Percentiles rank a stretch among this genome's conserved stretches.
These are phyloP conservation scores for Trametes gibbosa DNA, from an alignment of 768 basidiomycete species.

Conservation along the genomic window DNA sequence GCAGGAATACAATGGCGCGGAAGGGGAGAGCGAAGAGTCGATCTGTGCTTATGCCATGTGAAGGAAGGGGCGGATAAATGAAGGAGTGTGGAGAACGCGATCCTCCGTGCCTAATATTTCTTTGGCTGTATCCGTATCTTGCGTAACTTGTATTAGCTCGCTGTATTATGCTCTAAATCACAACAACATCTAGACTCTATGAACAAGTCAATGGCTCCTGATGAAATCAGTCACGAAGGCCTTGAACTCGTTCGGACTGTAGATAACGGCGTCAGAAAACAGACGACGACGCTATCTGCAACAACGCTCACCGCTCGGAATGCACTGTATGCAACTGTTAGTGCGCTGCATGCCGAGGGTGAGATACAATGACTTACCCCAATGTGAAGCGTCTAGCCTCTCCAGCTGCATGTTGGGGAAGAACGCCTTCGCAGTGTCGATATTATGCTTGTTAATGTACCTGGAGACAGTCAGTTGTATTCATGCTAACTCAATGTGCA, in stretches of 20 bases:
- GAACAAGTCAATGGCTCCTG: constrained; percentile 4
- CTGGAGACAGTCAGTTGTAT: constrained; percentile 32
- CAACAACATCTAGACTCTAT: not conserved
- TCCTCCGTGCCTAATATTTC: not conserved
- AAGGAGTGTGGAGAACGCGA: not conserved
- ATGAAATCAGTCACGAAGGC: constrained; percentile 33
- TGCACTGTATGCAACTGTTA: too few species aligned
- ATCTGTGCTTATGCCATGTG: constrained; percentile 13
- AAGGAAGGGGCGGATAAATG: not conserved
- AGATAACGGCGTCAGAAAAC: not conserved
- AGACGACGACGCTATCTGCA: not conserved
- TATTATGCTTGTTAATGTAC: constrained; percentile 74
- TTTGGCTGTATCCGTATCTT: not conserved
- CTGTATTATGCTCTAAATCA: constrained; percentile 2
- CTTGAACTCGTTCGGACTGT: constrained; percentile 57
- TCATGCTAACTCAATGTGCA: not conserved
- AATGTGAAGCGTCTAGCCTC: constrained; percentile 76
- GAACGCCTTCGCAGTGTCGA: constrained; percentile 57
- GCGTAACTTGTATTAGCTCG: not conserved
- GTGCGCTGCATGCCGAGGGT: too few species aligned
- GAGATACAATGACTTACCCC: constrained; percentile 77
- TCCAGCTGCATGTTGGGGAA: constrained; percentile 71
- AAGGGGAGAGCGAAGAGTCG: not conserved
- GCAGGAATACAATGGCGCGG: not conserved
- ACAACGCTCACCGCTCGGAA: constrained; percentile 55